Evolutionary conservation across 2,329 filamentous ascomycete genomes (phyloP), one percentile per base, ranked within the genome.

Genomic region (Botryotinia narcissicola): DNA sequence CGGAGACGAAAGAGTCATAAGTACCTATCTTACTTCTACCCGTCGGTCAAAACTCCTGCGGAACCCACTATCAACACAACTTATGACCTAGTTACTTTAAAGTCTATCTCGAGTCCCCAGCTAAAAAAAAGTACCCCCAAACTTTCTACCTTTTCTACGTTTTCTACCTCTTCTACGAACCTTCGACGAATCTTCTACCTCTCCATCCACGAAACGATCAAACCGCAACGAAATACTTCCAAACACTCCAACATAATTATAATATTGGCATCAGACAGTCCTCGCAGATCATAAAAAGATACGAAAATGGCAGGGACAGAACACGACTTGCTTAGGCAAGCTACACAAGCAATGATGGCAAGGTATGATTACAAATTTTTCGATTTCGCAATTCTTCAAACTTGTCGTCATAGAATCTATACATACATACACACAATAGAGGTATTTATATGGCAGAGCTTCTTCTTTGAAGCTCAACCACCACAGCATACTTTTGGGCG

Each of bases 301-400:
- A 68, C 20, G 48, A 68, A 37, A 32, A 81, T 80, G 79, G 75
- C 79, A 67, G 78, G 77, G 44, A 76, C 76, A 70, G 80, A 80
- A 74, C 76, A 77, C 71, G 80, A 81, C 77, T 76, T 81, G 75
- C 77, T 81, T 48, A 80, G 78, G 77, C 79, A 80, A 77, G 80
- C 80, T 73, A 81, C 80, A 74, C 80, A 81, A 74, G 75, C 79
- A 70, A 79, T 81, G 79, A 81, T 81, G 79, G 76, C 77, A 77
- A 81, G 80, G 80, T 81, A 80, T 76, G 80, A 75, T 73, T 37
- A 57, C 18, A 66, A 44, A 67, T 29, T 42, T 66, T 67, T 51
- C n/a, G 35, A 62, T 71, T 67, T 37, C 61, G 74, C 74, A 74
- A 72, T 72, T 71, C 74, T 71, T 60, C 57, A 71, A 74, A 32